Evolutionary conservation across 164 flowering plant species (phyloP).

Genomic region (Umbellularia californica): DNA sequence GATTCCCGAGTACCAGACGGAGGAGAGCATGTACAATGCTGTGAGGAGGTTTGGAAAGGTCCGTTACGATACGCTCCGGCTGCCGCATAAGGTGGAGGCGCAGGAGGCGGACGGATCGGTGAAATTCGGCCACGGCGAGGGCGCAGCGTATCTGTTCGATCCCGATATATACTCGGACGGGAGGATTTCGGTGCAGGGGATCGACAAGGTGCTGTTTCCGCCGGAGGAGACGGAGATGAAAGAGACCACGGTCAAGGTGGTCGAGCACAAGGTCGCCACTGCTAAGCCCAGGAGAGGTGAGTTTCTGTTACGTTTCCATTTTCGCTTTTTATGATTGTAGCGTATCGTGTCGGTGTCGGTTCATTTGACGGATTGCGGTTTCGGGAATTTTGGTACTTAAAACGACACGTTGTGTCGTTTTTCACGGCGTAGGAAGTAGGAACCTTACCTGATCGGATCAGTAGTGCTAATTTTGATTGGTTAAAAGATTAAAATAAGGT

Average conservation of each 20-base stretch:
- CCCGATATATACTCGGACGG: constrained; percentile 84
- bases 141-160: constrained; percentile 61
- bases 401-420: not conserved
- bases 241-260: constrained; percentile 9
- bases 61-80: constrained; percentile 51
- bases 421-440: not conserved
- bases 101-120: constrained; percentile 82
- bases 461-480: not conserved
- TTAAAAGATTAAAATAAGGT: too few species aligned
- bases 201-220: constrained; percentile 71
- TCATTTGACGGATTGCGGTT: too few species aligned
- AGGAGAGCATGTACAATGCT: constrained; percentile 87
- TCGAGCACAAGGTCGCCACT: constrained; percentile 24
- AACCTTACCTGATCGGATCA: not conserved
- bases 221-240: constrained; percentile 21
- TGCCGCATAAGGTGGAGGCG: constrained; percentile 60
- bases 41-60: constrained; percentile 75
- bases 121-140: constrained; percentile 58
- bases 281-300: constrained; percentile 53
- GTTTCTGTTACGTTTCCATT: not conserved
- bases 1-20: constrained; percentile 82
- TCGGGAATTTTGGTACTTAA: too few species aligned
- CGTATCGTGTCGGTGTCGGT: not conserved
- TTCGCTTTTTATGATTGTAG: not conserved
- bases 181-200: constrained; percentile 78